These are phyloP conservation scores for Apostasia ramifera DNA, from an alignment of 106 monocot genomes.

Conservation along the genomic window DNA sequence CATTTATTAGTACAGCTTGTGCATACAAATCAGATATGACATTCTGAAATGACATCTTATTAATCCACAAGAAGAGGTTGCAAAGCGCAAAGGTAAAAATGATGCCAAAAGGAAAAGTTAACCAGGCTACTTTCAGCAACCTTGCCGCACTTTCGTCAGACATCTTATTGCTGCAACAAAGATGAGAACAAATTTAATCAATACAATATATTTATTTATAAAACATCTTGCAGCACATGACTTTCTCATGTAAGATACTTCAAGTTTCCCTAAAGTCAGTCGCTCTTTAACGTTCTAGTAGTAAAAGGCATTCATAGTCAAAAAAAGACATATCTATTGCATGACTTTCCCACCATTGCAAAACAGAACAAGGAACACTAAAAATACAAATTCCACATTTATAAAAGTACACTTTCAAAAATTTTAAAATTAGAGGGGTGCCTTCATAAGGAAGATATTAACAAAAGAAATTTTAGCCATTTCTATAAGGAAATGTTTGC, in stretches of 20 bases:
- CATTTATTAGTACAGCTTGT: conserved; percentile 70
- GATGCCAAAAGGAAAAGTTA: conserved; percentile 68
- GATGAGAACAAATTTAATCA: conserved; percentile 9
- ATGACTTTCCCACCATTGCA: too few relatives aligned
- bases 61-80: conserved; percentile 36
- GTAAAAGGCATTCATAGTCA: too few relatives aligned
- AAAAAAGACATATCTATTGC: too few relatives aligned
- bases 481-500: too few relatives aligned
- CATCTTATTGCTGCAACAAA: conserved; percentile 39
- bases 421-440: too few relatives aligned
- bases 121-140: conserved; percentile 73
- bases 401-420: too few relatives aligned
- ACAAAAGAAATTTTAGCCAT: too few relatives aligned
- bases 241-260: not conserved
- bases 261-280: too few relatives aligned
- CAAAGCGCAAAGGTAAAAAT: conserved; percentile 41
- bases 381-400: too few relatives aligned
- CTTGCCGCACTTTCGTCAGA: conserved; percentile 49
- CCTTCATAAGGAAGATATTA: too few relatives aligned
- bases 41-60: conserved; percentile 24
- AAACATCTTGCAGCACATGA: not conserved
- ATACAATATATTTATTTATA: not conserved
- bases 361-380: too few relatives aligned
- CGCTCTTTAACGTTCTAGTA: too few relatives aligned
- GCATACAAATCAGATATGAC: conserved; percentile 63